Conservation (phyloP, 2,329 filamentous ascomycete genomes). For the Aspergillus transmontanensis region DNA sequence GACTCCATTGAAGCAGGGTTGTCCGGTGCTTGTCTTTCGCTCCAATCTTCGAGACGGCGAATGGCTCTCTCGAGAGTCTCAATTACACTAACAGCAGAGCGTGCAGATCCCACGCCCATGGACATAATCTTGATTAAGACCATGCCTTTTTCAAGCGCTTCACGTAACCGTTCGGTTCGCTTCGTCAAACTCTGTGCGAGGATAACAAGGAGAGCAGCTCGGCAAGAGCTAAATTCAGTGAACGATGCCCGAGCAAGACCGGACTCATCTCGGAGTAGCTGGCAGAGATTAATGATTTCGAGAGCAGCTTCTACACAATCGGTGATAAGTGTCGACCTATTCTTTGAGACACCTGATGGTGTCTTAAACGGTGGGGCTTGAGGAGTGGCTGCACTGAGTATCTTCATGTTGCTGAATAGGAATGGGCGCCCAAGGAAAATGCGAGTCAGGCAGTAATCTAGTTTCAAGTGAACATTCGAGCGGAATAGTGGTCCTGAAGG, state of each 20-base stretch:
- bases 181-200: slow-evolving; percentile 44
- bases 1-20: slow-evolving; percentile 45
- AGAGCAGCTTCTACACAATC: slow-evolving; percentile 58
- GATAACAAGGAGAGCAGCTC: slow-evolving; percentile 56
- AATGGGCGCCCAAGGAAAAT: slow-evolving; percentile 60
- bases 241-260: slow-evolving; percentile 59
- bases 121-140: slow-evolving; percentile 58
- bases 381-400: slow-evolving; percentile 25
- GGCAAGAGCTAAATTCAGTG: slow-evolving; percentile 59
- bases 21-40: slow-evolving; percentile 34
- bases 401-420: slow-evolving; percentile 48
- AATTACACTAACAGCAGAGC: slow-evolving; percentile 57
- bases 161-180: slow-evolving; percentile 46
- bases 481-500: slow-evolving; percentile 48
- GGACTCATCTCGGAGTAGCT: slow-evolving; percentile 52
- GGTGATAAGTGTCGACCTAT: slow-evolving; percentile 46
- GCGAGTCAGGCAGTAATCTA: slow-evolving; percentile 57
- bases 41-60: slow-evolving; percentile 49
- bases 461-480: slow-evolving; percentile 53
- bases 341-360: slow-evolving; percentile 36
- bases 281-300: slow-evolving; percentile 54
- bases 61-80: slow-evolving; percentile 56
- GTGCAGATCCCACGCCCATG: slow-evolving; percentile 54
- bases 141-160: slow-evolving; percentile 53
- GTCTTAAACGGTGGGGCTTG: slow-evolving; percentile 28